phyloP scores from a whole-genome alignment of 108 stramenopile species.

The Cyclotella kingstonii region DNA sequence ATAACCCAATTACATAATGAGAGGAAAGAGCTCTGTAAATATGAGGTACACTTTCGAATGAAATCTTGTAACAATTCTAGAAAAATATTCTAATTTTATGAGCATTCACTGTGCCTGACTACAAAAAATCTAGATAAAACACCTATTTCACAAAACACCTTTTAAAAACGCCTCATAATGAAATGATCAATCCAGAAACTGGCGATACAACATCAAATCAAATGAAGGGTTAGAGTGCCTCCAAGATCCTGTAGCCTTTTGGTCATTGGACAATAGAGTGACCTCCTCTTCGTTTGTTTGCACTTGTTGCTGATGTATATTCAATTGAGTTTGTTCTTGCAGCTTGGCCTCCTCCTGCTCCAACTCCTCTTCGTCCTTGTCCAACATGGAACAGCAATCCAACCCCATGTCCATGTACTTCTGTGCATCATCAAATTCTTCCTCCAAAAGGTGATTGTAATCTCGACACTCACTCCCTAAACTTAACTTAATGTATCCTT shows the following conservation, averaged over 20 bases:
- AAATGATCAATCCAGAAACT: slow-evolving; percentile 25
- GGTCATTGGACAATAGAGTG: slow-evolving; percentile 1
- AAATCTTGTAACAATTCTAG: too few species aligned
- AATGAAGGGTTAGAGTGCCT: slow-evolving; percentile 28
- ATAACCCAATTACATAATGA: too few species aligned
- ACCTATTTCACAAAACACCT: too few species aligned
- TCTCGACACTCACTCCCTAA: slow-evolving; percentile 12
- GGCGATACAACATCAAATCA: slow-evolving; percentile 38
- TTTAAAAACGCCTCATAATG: slow-evolving; percentile 1
- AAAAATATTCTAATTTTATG: too few species aligned
- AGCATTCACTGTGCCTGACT: too few species aligned
- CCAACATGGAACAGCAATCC: slow-evolving; percentile 44
- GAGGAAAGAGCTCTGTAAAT: too few species aligned
- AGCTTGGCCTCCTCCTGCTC: too few species aligned
- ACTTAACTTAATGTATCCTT: slow-evolving; percentile 2
- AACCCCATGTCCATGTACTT: slow-evolving; percentile 35
- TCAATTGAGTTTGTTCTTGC: too few species aligned
- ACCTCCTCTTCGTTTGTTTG: not conserved
- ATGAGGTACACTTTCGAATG: too few species aligned
- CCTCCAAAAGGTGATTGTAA: slow-evolving; percentile 7
- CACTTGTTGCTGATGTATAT: too few species aligned
- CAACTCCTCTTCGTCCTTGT: slow-evolving; percentile 10
- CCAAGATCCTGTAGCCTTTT: slow-evolving; percentile 21
- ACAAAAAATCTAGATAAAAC: too few species aligned
- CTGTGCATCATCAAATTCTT: slow-evolving; percentile 2